Conservation (phyloP, 805 yeast genomes). For the Pichia exigua region DNA sequence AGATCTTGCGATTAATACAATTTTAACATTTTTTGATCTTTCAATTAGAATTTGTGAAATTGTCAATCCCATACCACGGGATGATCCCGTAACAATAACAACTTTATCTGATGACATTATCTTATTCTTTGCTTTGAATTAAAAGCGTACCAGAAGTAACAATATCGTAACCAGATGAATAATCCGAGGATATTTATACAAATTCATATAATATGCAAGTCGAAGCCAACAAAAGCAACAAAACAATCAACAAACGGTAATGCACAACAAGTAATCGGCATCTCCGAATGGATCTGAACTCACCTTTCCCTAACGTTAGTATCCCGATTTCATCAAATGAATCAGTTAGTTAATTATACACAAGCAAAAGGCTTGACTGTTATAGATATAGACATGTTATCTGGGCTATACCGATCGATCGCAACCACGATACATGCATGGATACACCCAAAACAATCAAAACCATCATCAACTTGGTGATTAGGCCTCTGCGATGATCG, state of each 20-base stretch:
- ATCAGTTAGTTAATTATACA: too few species aligned
- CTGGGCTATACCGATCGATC: too few species aligned
- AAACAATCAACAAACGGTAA: neutral
- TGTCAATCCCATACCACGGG: slow-evolving; percentile 76
- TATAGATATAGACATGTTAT: too few species aligned
- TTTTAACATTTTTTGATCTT: slow-evolving; percentile 26
- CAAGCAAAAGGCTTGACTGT: too few species aligned
- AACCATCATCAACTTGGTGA: too few species aligned
- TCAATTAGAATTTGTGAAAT: slow-evolving; percentile 48
- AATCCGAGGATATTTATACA: too few species aligned
- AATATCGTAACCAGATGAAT: too few species aligned
- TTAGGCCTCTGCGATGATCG: neutral
- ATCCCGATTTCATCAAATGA: too few species aligned
- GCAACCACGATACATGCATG: too few species aligned
- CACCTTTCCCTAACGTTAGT: too few species aligned
- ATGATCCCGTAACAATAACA: slow-evolving; percentile 53
- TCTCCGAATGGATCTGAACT: neutral
- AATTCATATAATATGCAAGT: neutral
- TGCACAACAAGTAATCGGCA: neutral
- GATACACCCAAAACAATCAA: too few species aligned
- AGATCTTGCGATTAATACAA: slow-evolving; percentile 74
- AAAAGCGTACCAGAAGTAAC: neutral
- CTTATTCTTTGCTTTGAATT: neutral
- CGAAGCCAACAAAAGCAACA: neutral
- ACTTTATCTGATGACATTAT: slow-evolving; percentile 3